phyloP scores from a whole-genome alignment of 345 rosid genomes.

The Eucalyptus camaldulensis region DNA sequence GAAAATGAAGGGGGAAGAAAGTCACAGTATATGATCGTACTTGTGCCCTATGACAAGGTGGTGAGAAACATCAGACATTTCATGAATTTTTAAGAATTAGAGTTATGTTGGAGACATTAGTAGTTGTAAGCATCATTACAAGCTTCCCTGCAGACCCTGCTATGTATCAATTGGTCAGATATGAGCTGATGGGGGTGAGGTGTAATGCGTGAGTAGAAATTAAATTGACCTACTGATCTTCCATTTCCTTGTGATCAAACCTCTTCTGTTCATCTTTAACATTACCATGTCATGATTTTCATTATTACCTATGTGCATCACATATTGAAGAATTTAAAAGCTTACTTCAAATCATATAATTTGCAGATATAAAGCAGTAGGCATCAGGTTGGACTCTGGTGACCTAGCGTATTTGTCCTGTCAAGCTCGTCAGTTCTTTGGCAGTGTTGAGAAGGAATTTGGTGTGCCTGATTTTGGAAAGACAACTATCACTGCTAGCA shows the following conservation, averaged over 20 bases:
- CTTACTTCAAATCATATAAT: neutral
- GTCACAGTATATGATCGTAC: neutral
- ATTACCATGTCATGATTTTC: neutral
- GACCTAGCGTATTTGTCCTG: constrained; percentile 85
- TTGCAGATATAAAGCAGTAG: constrained; percentile 72
- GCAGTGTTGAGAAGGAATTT: constrained; percentile 58
- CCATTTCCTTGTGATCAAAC: neutral
- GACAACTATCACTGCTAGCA: constrained; percentile 77
- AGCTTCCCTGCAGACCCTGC: neutral
- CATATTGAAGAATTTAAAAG: neutral
- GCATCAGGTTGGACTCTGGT: constrained; percentile 95
- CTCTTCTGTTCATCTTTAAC: neutral
- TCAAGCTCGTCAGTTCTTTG: constrained; percentile 65
- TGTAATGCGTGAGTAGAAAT: neutral
- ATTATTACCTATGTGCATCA: neutral
- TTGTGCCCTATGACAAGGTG: neutral
- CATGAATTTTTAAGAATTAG: neutral
- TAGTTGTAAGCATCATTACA: neutral
- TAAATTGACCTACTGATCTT: neutral
- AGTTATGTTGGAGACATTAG: neutral
- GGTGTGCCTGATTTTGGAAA: constrained; percentile 58
- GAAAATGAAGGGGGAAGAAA: neutral
- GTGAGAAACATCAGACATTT: neutral
- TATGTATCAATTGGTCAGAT: neutral
- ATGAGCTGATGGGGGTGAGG: neutral